Percentiles rank a stretch among this genome's conserved stretches.
phyloP scores from a whole-genome alignment of 192 early-diverging fungal species.

The Coemansia sp. region DNA sequence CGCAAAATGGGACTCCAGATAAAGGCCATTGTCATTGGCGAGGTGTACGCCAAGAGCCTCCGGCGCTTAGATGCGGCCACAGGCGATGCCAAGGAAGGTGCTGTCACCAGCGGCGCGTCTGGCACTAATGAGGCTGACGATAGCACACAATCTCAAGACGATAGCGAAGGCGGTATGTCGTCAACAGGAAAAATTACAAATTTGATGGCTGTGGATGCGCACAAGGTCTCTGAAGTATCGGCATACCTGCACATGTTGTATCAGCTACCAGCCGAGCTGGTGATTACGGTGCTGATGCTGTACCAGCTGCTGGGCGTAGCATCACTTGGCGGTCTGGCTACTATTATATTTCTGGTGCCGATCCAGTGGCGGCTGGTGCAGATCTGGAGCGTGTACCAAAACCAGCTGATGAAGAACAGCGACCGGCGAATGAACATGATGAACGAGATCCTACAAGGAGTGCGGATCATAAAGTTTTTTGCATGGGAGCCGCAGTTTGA shows the following conservation, averaged over 20 bases:
- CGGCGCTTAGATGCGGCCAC: conserved; percentile 55
- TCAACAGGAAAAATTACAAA: conserved; percentile 68
- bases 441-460: conserved; percentile 85
- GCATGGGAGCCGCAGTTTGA: conserved; percentile 78
- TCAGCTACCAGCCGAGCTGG: conserved; percentile 62
- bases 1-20: conserved; percentile 68
- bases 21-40: conserved; percentile 63
- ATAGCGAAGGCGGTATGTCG: conserved; percentile 40
- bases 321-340: conserved; percentile 69
- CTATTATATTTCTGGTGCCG: conserved; percentile 65
- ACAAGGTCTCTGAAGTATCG: conserved; percentile 61
- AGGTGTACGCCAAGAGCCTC: conserved; percentile 71
- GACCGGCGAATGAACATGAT: conserved; percentile 77
- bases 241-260: conserved; percentile 63
- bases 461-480: conserved; percentile 91
- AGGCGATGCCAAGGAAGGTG: conserved; percentile 9
- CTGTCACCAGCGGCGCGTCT: not conserved
- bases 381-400: conserved; percentile 58
- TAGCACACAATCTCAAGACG: conserved; percentile 6
- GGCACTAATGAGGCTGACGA: conserved; percentile 3
- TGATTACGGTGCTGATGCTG: conserved; percentile 65
- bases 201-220: conserved; percentile 69
- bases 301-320: conserved; percentile 77
- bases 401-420: conserved; percentile 59
- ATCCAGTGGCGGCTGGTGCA: conserved; percentile 56